Evolutionary conservation across 2,329 filamentous ascomycete species (phyloP).

Genomic region (Ambrosiella cleistominuta): DNA sequence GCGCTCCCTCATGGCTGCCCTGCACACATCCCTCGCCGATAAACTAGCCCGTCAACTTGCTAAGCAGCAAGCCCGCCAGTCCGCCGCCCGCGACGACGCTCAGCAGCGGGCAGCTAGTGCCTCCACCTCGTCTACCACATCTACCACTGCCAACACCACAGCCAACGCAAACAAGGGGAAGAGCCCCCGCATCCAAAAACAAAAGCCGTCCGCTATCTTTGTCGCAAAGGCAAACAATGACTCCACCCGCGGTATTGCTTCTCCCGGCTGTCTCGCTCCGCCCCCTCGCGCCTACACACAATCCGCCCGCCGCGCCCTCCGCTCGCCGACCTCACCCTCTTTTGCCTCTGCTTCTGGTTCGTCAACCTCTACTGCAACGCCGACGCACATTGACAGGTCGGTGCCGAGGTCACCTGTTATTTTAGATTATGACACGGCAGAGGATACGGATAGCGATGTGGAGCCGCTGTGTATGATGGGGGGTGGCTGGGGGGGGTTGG

Average conservation of each 20-base stretch:
- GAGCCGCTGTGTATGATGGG: conserved; percentile 6
- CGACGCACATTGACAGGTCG: background rate
- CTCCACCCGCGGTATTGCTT: background rate
- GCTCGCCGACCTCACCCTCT: too few species aligned
- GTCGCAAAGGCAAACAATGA: background rate
- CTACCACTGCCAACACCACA: background rate
- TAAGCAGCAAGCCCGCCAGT: conserved; percentile 10
- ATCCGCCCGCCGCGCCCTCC: background rate
- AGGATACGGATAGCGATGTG: conserved; percentile 6
- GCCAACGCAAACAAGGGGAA: background rate
- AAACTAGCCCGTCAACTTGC: conserved; percentile 10
- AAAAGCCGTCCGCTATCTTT: background rate
- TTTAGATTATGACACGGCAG: conserved; percentile 3
- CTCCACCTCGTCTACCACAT: background rate
- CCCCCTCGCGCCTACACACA: background rate
- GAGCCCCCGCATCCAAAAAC: background rate
- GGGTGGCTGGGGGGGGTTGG: background rate
- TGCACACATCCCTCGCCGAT: conserved; percentile 5
- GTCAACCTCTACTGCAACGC: too few species aligned
- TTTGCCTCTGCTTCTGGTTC: too few species aligned
- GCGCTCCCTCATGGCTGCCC: conserved; percentile 7
- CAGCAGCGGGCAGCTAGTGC: background rate
- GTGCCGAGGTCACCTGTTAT: background rate
- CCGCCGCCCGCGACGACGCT: background rate
- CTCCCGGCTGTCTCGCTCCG: background rate